Evolutionary conservation across 345 rosid genomes (phyloP).

Genomic region (Arabidopsis suecica): DNA sequence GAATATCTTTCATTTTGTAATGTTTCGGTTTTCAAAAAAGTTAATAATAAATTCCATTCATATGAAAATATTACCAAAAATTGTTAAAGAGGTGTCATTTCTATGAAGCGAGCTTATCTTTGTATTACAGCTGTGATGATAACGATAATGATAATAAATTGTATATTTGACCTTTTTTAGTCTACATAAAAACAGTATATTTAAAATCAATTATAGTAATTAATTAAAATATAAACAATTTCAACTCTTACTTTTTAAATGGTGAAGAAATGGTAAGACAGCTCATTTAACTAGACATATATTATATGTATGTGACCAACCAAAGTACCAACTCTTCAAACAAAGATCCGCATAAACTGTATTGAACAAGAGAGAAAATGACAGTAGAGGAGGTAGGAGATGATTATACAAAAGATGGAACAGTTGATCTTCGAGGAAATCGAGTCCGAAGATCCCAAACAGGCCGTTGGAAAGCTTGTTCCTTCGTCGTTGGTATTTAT

Average conservation of each 20-base stretch:
- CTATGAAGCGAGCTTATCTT: neutral
- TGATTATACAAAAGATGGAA: conserved; percentile 83
- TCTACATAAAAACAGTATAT: too few species aligned
- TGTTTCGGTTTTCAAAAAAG: neutral
- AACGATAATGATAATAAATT: neutral
- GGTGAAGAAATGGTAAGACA: neutral
- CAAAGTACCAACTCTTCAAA: neutral
- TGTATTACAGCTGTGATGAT: neutral
- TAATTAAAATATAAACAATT: neutral
- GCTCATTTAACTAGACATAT: neutral
- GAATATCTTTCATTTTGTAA: neutral
- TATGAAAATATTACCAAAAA: neutral
- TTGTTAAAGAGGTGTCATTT: neutral
- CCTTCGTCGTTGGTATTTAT: conserved; percentile 72
- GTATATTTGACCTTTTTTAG: conserved; percentile 2
- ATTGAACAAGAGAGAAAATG: conserved; percentile 6
- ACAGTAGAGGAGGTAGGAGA: conserved; percentile 40
- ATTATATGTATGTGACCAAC: too few species aligned
- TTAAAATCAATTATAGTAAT: neutral
- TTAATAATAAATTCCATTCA: neutral
- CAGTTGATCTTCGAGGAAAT: conserved; percentile 84
- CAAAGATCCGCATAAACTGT: neutral
- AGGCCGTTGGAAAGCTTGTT: conserved; percentile 91
- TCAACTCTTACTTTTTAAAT: neutral
- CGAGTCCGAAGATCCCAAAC: conserved; percentile 73